Evolutionary conservation across 2,329 filamentous ascomycete species (phyloP), one percentile per base, ranked within the genome.

Genomic region (Botrytis galanthina): DNA sequence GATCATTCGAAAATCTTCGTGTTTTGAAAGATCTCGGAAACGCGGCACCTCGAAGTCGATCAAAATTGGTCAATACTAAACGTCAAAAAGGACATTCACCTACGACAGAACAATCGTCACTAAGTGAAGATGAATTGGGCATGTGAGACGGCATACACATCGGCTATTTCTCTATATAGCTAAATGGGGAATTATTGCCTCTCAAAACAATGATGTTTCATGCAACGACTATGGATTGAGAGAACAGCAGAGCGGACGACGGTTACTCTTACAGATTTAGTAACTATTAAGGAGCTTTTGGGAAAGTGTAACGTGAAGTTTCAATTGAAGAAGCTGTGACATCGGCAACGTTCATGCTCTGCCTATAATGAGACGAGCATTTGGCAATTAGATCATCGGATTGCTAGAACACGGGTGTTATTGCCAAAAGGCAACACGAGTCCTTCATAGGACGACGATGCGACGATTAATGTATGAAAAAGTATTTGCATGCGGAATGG

Each of bases 101-200:
- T 20, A 32, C 32, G n/a, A 26, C 44, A 5, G 20, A 67, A 32
- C 18, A 64, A 29, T 12, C 29, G 20, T 57, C 37, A 46, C 37
- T 57, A 20, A 80, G 78, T 60, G 80, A 80, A 62, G 80, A 81
- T 69, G 80, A 81, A 75, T 73, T 81, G 71, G 76, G 80, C 66
- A 76, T 78, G 54, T 81, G 73, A 80, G 46, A 39, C n/a, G 29
- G 12, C 32, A 64, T 26, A 54, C 8, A 32, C 37, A 32, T 32
- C 9, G 16, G 35, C 16, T 42, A 32, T 32, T 42, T 12, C 37
- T 68, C 26, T 57, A 14, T 7, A 57, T 26, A 29, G 26, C 64
- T 54, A 29, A 22, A 22, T 68, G 35, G 35, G 18, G 18, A 29
- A 3, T 32, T 57, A 16, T 32, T 29, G 8, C n/a, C 18, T 68